Conservation (phyloP, 1,139 yeast genomes). For the Blastobotrys illinoisensis region DNA sequence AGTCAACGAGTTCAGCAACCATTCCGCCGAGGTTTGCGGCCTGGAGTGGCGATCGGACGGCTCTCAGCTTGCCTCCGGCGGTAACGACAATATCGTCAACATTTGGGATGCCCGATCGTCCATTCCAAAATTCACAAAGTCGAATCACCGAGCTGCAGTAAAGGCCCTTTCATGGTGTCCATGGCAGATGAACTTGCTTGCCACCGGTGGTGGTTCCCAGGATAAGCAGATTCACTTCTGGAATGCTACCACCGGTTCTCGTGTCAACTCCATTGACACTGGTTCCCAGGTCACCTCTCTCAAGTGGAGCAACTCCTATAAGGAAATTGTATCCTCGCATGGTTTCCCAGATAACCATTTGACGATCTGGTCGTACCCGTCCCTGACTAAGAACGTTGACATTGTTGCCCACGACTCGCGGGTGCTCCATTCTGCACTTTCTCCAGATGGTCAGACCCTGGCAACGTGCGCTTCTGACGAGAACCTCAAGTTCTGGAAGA, state of each 20-base stretch:
- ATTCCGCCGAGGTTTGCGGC: constrained; percentile 91
- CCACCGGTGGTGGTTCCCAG: constrained; percentile 95
- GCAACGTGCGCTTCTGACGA: constrained; percentile 98
- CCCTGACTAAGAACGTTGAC: constrained; percentile 83
- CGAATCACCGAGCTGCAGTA: constrained; percentile 88
- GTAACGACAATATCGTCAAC: constrained; percentile 88
- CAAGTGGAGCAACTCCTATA: constrained; percentile 78
- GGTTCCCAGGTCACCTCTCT: constrained; percentile 92
- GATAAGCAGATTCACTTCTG: constrained; percentile 91
- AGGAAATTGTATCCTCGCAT: constrained; percentile 89
- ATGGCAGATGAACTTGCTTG: constrained; percentile 70
- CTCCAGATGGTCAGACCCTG: constrained; percentile 84
- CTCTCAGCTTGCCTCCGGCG: constrained; percentile 82
- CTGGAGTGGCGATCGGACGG: constrained; percentile 84
- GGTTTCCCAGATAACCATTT: constrained; percentile 89
- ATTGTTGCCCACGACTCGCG: constrained; percentile 89
- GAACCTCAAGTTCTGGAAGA: constrained; percentile 89
- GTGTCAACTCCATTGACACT: constrained; percentile 82
- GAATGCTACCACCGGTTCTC: constrained; percentile 88
- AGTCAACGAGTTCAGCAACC: constrained; percentile 54
- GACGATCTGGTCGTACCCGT: constrained; percentile 79
- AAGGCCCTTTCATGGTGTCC: constrained; percentile 98
- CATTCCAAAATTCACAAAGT: constrained; percentile 68
- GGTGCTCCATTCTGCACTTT: constrained; percentile 73
- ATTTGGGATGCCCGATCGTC: constrained; percentile 89